Conservation (phyloP, 257 asterid species). For the Lycium ferocissimum region DNA sequence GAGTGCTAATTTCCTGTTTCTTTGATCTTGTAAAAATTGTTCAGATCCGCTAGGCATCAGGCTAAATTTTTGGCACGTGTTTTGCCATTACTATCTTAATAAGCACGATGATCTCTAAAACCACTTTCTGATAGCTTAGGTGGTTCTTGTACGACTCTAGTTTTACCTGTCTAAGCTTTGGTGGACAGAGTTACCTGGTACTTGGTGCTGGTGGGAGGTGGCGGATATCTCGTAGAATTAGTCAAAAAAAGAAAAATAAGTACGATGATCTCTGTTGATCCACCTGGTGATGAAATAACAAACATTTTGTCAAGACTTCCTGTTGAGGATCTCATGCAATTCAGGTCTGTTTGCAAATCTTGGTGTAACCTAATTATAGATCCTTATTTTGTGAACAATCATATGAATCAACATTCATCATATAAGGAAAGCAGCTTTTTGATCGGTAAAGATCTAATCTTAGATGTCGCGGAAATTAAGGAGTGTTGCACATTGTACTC, state of each 20-base stretch:
- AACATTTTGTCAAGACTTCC: slow-evolving; percentile 11
- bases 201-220: too few species aligned
- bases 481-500: not conserved
- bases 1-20: not conserved
- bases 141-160: too few species aligned
- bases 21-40: not conserved
- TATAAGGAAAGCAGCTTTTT: not conserved
- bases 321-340: not conserved
- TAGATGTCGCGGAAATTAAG: too few species aligned
- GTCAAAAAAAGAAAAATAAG: too few species aligned
- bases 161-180: too few species aligned
- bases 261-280: slow-evolving; percentile 2
- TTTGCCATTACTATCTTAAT: not conserved
- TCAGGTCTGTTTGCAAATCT: slow-evolving; percentile 17
- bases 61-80: not conserved
- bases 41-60: not conserved
- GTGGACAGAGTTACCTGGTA: too few species aligned
- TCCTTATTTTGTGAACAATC: not conserved
- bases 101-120: not conserved
- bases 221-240: too few species aligned
- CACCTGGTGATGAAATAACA: not conserved
- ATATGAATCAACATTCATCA: slow-evolving; percentile 1
- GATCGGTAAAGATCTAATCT: not conserved
- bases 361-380: slow-evolving; percentile 11
- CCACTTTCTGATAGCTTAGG: too few species aligned